Evolutionary conservation across 148 eudicot species (phyloP).

Genomic region (Rhododendron vialii): DNA sequence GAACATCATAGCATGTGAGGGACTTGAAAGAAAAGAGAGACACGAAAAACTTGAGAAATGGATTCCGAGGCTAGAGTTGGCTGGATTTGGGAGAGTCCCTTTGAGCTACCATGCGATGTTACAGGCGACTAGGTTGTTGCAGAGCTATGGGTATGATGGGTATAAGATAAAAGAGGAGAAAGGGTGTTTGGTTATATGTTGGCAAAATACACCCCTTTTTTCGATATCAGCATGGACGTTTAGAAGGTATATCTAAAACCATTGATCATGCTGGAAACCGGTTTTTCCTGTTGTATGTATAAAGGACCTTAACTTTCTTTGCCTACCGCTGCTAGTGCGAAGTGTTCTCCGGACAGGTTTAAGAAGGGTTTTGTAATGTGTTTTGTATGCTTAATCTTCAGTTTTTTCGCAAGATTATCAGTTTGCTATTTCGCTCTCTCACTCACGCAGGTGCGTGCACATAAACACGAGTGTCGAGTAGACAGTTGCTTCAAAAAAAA

Average conservation of each 20-base stretch:
- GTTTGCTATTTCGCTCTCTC: neutral
- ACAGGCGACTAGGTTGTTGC: constrained; percentile 49
- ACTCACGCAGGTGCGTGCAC: neutral
- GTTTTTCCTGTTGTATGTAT: neutral
- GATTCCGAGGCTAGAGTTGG: constrained; percentile 51
- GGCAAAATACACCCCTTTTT: constrained; percentile 58
- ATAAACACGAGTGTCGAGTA: neutral
- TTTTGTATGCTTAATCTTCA: neutral
- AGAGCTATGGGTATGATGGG: constrained; percentile 45
- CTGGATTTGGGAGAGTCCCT: constrained; percentile 47
- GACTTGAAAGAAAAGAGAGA: constrained; percentile 53
- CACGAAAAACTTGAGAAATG: constrained; percentile 77
- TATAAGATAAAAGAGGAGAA: constrained; percentile 47
- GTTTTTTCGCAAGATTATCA: neutral
- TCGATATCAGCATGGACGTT: constrained; percentile 66
- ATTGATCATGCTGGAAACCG: constrained; percentile 2
- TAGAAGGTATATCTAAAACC: constrained; percentile 30
- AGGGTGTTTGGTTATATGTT: constrained; percentile 51
- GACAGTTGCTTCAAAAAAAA: neutral
- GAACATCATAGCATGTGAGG: constrained; percentile 68
- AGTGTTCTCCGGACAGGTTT: neutral
- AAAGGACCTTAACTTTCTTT: constrained; percentile 4
- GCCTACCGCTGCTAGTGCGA: neutral
- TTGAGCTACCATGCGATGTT: constrained; percentile 45
- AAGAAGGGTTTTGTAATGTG: neutral